A percentile compares a stretch with the other conserved stretches of the same genome.
Conservation (phyloP, 495 filamentous ascomycete species). For the Clavariopsis aquatica region DNA sequence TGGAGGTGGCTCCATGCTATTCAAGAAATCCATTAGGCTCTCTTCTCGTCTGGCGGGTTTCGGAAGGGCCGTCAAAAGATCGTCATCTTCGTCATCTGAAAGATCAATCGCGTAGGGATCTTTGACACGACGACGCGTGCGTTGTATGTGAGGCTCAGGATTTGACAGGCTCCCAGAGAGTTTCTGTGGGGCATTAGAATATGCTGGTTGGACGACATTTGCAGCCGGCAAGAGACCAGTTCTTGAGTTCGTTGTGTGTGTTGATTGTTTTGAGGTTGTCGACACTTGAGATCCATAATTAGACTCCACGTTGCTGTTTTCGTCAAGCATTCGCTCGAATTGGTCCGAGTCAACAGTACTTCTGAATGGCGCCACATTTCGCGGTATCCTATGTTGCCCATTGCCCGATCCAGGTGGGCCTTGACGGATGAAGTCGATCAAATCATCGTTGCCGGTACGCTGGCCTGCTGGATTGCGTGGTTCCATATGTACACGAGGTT, state of each 20-base stretch:
- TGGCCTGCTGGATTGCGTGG: constrained; percentile 68
- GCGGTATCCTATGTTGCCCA: constrained; percentile 68
- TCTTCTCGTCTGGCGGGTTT: constrained; percentile 56
- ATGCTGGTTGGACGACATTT: constrained; percentile 37
- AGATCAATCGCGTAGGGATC: constrained; percentile 90
- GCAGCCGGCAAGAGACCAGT: constrained; percentile 54
- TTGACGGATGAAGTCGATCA: constrained; percentile 92
- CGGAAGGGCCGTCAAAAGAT: constrained; percentile 52
- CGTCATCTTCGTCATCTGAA: constrained; percentile 73
- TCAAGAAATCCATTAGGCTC: constrained; percentile 86
- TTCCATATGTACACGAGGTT: constrained; percentile 50
- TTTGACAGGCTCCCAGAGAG: constrained; percentile 22
- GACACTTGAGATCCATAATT: constrained; percentile 33
- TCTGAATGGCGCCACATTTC: constrained; percentile 81
- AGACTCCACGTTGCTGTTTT: constrained; percentile 29
- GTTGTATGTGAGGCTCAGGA: constrained; percentile 43
- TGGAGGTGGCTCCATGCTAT: constrained; percentile 68
- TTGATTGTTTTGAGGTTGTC: constrained; percentile 51
- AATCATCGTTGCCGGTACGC: constrained; percentile 70
- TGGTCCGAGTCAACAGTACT: constrained; percentile 85
- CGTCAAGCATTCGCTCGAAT: constrained; percentile 55
- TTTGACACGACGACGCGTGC: constrained; percentile 73
- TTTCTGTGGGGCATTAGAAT: constrained; percentile 36
- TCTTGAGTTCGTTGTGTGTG: constrained; percentile 59
- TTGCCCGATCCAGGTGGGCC: constrained; percentile 62